These are phyloP conservation scores for Ophiostoma novo-ulmi DNA, from an alignment of 2,329 filamentous ascomycete species.

Conservation along the genomic window DNA sequence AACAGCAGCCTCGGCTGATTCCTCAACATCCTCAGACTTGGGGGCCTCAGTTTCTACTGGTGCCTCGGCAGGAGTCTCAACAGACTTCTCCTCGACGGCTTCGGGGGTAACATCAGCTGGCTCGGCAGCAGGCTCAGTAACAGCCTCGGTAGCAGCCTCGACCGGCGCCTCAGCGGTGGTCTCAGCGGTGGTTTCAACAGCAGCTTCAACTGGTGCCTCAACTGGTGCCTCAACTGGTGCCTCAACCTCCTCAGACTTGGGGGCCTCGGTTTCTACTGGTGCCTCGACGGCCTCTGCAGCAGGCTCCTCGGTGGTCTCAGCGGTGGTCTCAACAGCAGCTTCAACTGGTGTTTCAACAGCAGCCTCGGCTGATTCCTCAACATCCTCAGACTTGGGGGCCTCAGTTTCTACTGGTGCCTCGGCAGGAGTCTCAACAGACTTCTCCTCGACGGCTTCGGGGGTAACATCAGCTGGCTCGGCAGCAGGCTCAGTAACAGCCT, in stretches of 20 bases:
- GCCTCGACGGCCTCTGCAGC: background rate
- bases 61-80: background rate
- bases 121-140: background rate
- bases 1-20: background rate
- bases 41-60: constrained; percentile 5
- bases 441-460: background rate
- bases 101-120: background rate
- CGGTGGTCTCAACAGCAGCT: background rate
- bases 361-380: background rate
- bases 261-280: background rate
- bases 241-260: constrained; percentile 8
- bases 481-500: background rate
- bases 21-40: constrained; percentile 1
- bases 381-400: background rate
- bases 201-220: background rate
- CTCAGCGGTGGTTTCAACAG: background rate
- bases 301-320: background rate
- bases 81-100: background rate
- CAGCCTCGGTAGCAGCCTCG: background rate
- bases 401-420: constrained; percentile 15
- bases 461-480: background rate
- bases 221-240: constrained; percentile 10
- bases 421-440: background rate
- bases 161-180: background rate
- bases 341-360: background rate